Base-by-base conservation (phyloP, 1,284 basidiomycete genomes). In the Taiwanofungus camphoratus region DNA sequence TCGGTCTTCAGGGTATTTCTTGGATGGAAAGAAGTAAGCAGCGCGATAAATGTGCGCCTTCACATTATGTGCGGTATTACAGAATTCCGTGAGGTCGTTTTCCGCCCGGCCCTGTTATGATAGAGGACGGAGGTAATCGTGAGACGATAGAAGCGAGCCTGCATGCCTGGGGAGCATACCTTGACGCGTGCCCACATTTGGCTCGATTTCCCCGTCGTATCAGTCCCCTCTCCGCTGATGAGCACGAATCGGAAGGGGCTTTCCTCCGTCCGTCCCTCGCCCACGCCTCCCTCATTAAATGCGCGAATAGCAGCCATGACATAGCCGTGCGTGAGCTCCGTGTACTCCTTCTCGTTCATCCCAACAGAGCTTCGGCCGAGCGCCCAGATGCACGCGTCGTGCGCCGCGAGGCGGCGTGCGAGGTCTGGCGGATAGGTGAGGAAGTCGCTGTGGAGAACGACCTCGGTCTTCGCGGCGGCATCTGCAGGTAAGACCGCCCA, bases 311-410 rank as follows among this genome's bases (percentile, higher is more conserved):
- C 59, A 2, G 58, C 50, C 44, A 65, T 50, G 15, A 64, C 54
- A 42, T 61, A 68, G 23, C 63, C 64, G 36, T 65, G 56, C 3
- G 67, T 69, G 39, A 70, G 52, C 36, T 53, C 52, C 3, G 60
- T 67, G 46, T 70, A 71, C 20, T 62, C 63, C 29, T 54, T 52
- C 41, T 69, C 68, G 7, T 46, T 52, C 55, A 67, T 56, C 19
- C 67, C 68, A 1, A 48, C 18, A 0, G 60, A 44, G 20, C 55
- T 54, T 36, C 51, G 58, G 0, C 69, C 69, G 13, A 67, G 55
- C 16, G 67, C 68, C 68, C 69, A 71, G 7, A 71, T 55, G 48
- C 64, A 64, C 5, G 63, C 67, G 40, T 70, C 67, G 42, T 68
- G 64, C 35, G 57, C 53, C 1, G 57, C 62, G 22, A 70, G 60